Conservation (phyloP, 768 basidiomycete species). For the Gelatoporia subvermispora region DNA sequence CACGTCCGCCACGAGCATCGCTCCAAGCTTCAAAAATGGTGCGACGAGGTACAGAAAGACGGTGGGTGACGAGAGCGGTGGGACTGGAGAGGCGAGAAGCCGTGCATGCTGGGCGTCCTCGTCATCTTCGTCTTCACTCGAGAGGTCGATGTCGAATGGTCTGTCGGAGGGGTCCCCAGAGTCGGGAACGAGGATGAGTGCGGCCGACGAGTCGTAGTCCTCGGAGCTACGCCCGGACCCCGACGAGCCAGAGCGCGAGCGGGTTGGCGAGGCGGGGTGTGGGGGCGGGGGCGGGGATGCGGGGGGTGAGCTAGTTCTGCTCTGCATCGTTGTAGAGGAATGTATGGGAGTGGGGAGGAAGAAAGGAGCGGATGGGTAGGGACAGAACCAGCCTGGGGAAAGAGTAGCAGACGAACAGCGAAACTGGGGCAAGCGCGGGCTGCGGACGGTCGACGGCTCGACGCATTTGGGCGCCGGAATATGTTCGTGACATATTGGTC, state of each 20-base stretch:
- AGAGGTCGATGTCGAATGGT: constrained; percentile 30
- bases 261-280: constrained; percentile 21
- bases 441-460: too few relatives aligned
- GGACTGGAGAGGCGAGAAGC: constrained; percentile 32
- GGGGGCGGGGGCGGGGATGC: too few relatives aligned
- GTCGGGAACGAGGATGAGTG: constrained; percentile 61
- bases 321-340: neutral
- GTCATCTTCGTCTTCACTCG: constrained; percentile 43
- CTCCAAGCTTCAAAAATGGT: constrained; percentile 69
- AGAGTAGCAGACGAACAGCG: neutral
- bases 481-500: too few relatives aligned
- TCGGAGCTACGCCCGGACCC: constrained; percentile 18
- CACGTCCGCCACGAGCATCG: constrained; percentile 52
- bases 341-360: neutral
- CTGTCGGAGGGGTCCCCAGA: constrained; percentile 33
- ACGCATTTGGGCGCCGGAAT: too few relatives aligned
- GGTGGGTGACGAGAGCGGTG: constrained; percentile 50
- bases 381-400: constrained; percentile 6
- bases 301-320: too few relatives aligned
- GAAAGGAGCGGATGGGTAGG: constrained; percentile 2
- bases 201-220: constrained; percentile 39
- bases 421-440: too few relatives aligned
- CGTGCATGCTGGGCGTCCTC: constrained; percentile 26
- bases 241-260: constrained; percentile 18
- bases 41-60: constrained; percentile 68